Evolutionary conservation across 345 rosid species (phyloP).

Genomic region (Eucalyptus curtisii): DNA sequence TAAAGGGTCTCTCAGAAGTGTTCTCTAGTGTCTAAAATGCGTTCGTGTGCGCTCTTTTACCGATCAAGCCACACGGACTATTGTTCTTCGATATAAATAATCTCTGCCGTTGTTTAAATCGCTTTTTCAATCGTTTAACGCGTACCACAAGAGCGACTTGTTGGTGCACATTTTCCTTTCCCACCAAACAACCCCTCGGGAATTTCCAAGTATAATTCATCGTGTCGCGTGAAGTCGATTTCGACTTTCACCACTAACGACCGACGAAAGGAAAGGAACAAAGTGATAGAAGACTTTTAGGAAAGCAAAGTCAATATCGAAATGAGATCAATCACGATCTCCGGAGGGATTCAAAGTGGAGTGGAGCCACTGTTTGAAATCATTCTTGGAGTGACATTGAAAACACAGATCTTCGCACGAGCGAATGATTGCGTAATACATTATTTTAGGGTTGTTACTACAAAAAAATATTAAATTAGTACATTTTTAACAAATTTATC

Average conservation of each 20-base stretch:
- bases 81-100: neutral
- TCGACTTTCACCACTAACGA: neutral
- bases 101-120: neutral
- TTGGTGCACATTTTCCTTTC: neutral
- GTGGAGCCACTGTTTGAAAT: neutral
- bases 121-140: neutral
- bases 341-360: neutral
- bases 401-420: neutral
- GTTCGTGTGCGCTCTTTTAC: rapidly evolving
- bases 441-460: neutral
- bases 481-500: no score
- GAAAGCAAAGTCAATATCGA: neutral
- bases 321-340: neutral
- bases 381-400: neutral
- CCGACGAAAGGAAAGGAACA: neutral
- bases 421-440: neutral
- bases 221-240: neutral
- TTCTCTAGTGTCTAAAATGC: no score
- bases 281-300: neutral
- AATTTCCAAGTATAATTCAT: neutral
- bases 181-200: neutral
- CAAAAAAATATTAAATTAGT: no score
- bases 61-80: neutral
- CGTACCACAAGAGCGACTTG: rapidly evolving
- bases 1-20: rapidly evolving